A percentile compares a stretch with the other conserved stretches of the same genome.
Evolutionary conservation across 176 grass and related monocot species (phyloP).

Genomic region (Guadua angustifolia): DNA sequence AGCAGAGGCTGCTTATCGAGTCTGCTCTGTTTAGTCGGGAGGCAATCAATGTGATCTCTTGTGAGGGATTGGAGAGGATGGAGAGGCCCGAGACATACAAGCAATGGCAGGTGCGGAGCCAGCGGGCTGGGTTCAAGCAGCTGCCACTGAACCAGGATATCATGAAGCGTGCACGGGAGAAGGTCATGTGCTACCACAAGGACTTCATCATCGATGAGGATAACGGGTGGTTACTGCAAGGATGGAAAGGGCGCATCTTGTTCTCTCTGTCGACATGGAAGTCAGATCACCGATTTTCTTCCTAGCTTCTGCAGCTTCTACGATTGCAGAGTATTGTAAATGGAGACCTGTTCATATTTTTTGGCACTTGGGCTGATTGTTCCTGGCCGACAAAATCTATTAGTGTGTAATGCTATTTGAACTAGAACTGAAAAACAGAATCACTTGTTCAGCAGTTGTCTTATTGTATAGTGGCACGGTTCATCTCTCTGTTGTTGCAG

Average conservation of each 20-base stretch:
- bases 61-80: conserved; percentile 88
- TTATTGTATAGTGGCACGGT: not conserved
- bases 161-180: conserved; percentile 75
- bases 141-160: conserved; percentile 70
- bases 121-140: conserved; percentile 84
- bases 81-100: conserved; percentile 96
- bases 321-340: conserved; percentile 34
- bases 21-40: conserved; percentile 70
- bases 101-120: conserved; percentile 75
- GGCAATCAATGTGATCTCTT: conserved; percentile 79
- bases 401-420: conserved; percentile 39
- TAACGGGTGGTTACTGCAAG: conserved; percentile 80
- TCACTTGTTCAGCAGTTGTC: not conserved
- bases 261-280: conserved; percentile 83
- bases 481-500: conserved; percentile 31
- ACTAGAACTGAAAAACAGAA: not conserved
- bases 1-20: conserved; percentile 75
- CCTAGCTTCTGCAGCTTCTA: conserved; percentile 37
- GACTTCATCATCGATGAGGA: conserved; percentile 84
- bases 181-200: conserved; percentile 78
- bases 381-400: conserved; percentile 22
- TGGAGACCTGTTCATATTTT: conserved; percentile 48
- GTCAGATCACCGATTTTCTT: conserved; percentile 42
- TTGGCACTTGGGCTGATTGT: conserved; percentile 42
- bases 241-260: conserved; percentile 92